A percentile compares a stretch with the other conserved stretches of the same genome.
Conservation (phyloP, 352 stramenopile genomes). For the Pythium guiyangense region DNA sequence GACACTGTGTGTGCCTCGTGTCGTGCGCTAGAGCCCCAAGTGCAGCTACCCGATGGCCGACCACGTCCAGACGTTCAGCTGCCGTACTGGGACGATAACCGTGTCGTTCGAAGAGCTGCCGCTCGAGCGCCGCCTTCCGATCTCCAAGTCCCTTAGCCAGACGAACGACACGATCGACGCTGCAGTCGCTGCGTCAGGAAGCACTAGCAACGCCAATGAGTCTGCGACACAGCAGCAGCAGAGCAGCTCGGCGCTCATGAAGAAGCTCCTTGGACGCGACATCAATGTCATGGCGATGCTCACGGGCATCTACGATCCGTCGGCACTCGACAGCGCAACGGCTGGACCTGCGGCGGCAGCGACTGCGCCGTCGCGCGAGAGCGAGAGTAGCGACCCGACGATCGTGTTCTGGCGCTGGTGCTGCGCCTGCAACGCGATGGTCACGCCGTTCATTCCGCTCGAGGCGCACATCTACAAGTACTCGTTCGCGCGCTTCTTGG, state of each 20-base stretch:
- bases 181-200: conserved; percentile 5
- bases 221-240: background rate
- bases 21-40: conserved; percentile 50
- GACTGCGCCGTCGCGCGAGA: conserved; percentile 10
- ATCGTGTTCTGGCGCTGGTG: conserved; percentile 98
- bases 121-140: conserved; percentile 38
- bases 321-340: conserved; percentile 8
- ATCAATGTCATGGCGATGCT: conserved; percentile 45
- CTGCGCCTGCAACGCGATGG: conserved; percentile 89
- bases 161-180: conserved; percentile 17
- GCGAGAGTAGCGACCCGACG: conserved; percentile 28
- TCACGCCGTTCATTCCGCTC: conserved; percentile 87
- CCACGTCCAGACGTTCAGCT: conserved; percentile 82
- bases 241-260: conserved; percentile 19
- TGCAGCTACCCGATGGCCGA: conserved; percentile 80
- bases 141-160: conserved; percentile 34
- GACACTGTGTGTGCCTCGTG: too few species aligned
- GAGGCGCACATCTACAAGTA: conserved; percentile 96
- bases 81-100: conserved; percentile 56
- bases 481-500: conserved; percentile 97
- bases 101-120: conserved; percentile 83
- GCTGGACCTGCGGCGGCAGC: conserved; percentile 8
- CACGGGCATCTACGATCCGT: conserved; percentile 23
- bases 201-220: background rate
- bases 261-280: conserved; percentile 25